These are phyloP conservation scores for Eleusine coracana DNA, from an alignment of 176 grass and related monocot genomes.

Conservation along the genomic window DNA sequence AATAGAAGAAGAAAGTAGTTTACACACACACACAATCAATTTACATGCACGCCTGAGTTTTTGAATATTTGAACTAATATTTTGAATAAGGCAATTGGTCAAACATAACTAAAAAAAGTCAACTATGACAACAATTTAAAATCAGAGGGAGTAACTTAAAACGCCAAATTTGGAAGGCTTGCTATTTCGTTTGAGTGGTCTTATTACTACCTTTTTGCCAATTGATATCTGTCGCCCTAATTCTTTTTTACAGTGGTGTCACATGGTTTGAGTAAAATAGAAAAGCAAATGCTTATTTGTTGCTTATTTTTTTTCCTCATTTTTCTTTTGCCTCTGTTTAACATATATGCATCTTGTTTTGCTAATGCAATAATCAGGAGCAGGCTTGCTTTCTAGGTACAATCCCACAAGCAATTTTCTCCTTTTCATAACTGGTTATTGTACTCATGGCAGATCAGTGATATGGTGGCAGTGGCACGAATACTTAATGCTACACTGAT, in stretches of 20 bases:
- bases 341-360: neutral
- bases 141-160: no score
- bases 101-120: no score
- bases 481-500: constrained; percentile 90
- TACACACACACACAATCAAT: no score
- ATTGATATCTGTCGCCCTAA: neutral
- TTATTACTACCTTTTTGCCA: neutral
- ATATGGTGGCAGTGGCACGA: constrained; percentile 85
- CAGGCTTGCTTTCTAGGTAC: neutral
- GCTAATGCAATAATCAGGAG: constrained; percentile 20
- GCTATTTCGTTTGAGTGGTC: constrained; percentile 7
- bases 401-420: neutral
- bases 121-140: no score
- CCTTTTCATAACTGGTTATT: constrained; percentile 21
- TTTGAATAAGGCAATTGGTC: no score
- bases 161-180: neutral
- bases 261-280: constrained; percentile 33
- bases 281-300: constrained; percentile 1
- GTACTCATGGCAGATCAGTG: constrained; percentile 72
- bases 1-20: no score
- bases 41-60: no score
- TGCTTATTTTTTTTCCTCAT: neutral
- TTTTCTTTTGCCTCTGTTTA: constrained; percentile 33
- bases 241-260: neutral
- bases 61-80: no score